phyloP scores from a whole-genome alignment of 2,329 filamentous ascomycete species.

The Pseudodiploospora longispora region DNA sequence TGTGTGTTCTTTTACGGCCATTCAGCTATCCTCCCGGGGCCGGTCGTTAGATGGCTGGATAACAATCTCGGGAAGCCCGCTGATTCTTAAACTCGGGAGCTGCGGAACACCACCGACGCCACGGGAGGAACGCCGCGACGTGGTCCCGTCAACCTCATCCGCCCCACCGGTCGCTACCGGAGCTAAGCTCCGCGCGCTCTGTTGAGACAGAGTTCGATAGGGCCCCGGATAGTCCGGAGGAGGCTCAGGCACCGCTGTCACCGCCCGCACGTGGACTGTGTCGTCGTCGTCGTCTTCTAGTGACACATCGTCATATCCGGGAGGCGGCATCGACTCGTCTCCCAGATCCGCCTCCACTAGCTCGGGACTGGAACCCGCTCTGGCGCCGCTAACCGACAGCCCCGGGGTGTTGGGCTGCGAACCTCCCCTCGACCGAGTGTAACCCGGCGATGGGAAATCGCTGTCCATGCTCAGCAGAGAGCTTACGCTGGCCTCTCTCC shows the following conservation, averaged over 20 bases:
- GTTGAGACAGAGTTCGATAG: conserved; percentile 20
- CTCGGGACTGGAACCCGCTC: conserved; percentile 44
- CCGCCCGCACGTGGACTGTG: conserved; percentile 24
- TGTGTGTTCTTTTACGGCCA: too few species aligned
- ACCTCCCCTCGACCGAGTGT: conserved; percentile 30
- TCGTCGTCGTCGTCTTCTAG: conserved; percentile 32
- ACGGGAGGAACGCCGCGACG: conserved; percentile 12
- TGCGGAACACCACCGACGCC: conserved; percentile 35
- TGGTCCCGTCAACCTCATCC: background rate
- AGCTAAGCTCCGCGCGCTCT: conserved; percentile 12
- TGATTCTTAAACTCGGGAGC: conserved; percentile 44
- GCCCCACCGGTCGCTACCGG: background rate
- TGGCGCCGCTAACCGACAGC: conserved; percentile 21
- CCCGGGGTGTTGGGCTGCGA: conserved; percentile 37
- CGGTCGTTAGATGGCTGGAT: conserved; percentile 10
- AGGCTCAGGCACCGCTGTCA: conserved; percentile 37
- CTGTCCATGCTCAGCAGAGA: conserved; percentile 49
- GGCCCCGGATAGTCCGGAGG: conserved; percentile 44
- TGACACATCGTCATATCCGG: conserved; percentile 45
- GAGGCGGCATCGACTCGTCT: conserved; percentile 40
- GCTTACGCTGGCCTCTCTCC: conserved; percentile 41
- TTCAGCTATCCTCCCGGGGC: background rate
- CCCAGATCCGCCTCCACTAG: conserved; percentile 44
- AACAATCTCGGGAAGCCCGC: conserved; percentile 43
- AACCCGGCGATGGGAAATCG: conserved; percentile 32